Conservation (phyloP, 441 rosid species). For the Mallotus japonicus region DNA sequence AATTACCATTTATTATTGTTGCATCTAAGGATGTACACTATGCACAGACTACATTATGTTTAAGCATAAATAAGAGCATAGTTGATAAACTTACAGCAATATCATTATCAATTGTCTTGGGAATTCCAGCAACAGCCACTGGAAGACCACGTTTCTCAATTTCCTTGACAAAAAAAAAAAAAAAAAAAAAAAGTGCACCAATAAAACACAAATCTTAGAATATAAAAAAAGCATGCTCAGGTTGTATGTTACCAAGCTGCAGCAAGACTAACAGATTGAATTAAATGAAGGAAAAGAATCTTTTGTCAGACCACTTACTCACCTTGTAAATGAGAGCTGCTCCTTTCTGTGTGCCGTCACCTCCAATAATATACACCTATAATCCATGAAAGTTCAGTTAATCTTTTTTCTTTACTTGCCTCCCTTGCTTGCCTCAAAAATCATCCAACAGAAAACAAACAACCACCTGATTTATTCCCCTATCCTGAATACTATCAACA, state of each 20-base stretch:
- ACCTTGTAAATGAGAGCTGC: conserved; percentile 53
- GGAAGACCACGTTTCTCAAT: conserved; percentile 49
- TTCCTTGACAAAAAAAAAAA: conserved; percentile 39
- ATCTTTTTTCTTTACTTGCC: background rate
- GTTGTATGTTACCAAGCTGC: background rate
- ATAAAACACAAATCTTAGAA: conserved; percentile 14
- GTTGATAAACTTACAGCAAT: conserved; percentile 40
- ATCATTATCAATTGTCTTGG: conserved; percentile 57
- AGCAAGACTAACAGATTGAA: background rate
- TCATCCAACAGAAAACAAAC: conserved; percentile 15
- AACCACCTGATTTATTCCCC: conserved; percentile 53
- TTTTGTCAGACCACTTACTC: conserved; percentile 3
- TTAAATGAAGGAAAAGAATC: conserved; percentile 2
- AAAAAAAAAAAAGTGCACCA: conserved; percentile 18
- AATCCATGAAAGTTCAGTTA: conserved; percentile 18
- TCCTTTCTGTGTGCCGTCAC: conserved; percentile 60
- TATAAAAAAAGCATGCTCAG: conserved; percentile 8
- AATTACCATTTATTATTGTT: background rate
- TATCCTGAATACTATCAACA: conserved; percentile 54
- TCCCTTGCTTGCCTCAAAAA: background rate
- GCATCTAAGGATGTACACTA: background rate
- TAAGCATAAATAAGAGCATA: conserved; percentile 1
- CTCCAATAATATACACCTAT: conserved; percentile 57
- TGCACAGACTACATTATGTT: background rate
- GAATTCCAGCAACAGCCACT: conserved; percentile 58